phyloP scores from a whole-genome alignment of 352 stramenopile species.

The Phytophthora macrochlamydospora region DNA sequence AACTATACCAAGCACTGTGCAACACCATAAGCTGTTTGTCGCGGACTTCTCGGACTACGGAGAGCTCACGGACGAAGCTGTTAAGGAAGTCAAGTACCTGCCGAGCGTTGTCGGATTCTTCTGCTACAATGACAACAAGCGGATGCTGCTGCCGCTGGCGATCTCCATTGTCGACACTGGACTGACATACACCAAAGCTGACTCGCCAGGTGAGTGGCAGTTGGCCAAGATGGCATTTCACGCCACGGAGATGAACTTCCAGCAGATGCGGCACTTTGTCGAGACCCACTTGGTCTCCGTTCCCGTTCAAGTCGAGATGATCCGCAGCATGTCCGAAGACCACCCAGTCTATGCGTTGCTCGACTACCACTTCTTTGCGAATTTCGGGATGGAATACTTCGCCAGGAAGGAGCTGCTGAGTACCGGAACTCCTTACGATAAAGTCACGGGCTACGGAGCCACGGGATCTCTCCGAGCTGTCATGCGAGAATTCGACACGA shows the following conservation, averaged over 20 bases:
- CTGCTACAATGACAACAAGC: conserved; percentile 29
- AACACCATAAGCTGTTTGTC: conserved; percentile 29
- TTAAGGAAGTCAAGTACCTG: conserved; percentile 34
- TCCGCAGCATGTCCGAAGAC: conserved; percentile 30
- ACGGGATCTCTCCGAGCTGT: conserved; percentile 36
- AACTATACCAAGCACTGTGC: conserved; percentile 5
- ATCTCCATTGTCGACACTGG: conserved; percentile 31
- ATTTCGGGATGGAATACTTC: conserved; percentile 48
- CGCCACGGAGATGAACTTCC: conserved; percentile 38
- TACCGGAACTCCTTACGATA: conserved; percentile 33
- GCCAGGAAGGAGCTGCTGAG: conserved; percentile 30
- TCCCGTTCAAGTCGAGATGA: conserved; percentile 47
- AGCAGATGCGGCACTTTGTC: conserved; percentile 16
- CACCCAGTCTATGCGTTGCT: conserved; percentile 49
- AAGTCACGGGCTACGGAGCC: conserved; percentile 41
- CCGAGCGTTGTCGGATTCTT: conserved; percentile 41
- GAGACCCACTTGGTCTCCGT: conserved; percentile 26
- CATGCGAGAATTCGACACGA: conserved; percentile 23
- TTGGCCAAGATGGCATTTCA: conserved; percentile 49
- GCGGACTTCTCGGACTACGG: conserved; percentile 31
- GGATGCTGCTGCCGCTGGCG: conserved; percentile 32
- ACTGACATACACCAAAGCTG: conserved; percentile 32
- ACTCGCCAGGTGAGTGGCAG: conserved; percentile 36
- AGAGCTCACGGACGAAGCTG: conserved; percentile 15
- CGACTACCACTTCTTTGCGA: conserved; percentile 39